Evolutionary conservation across 1,284 basidiomycete genomes (phyloP).

Genomic region (Ganoderma lucidum): DNA sequence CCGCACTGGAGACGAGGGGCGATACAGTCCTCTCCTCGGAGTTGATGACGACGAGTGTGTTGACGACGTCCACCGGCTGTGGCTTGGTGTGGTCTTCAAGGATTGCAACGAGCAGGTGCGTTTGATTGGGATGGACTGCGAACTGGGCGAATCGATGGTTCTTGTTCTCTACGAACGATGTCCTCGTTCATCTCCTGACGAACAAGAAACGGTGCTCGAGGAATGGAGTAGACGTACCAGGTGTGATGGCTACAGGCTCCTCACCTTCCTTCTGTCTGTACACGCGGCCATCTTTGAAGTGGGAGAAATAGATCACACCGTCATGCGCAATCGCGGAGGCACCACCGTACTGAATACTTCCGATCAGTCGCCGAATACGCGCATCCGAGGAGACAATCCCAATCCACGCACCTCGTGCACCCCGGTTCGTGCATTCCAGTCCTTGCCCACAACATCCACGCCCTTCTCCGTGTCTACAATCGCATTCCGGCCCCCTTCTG

Average conservation of each 20-base stretch:
- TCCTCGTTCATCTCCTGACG: neutral
- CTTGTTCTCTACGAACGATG: slow-evolving; percentile 48
- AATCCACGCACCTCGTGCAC: slow-evolving; percentile 59
- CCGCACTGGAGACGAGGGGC: slow-evolving; percentile 60
- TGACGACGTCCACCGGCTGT: slow-evolving; percentile 61
- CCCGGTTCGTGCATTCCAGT: slow-evolving; percentile 63
- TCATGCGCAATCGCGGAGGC: slow-evolving; percentile 59
- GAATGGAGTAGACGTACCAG: slow-evolving; percentile 50
- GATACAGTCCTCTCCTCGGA: slow-evolving; percentile 49
- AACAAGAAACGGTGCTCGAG: neutral
- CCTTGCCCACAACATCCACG: slow-evolving; percentile 57
- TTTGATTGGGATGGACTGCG: slow-evolving; percentile 53
- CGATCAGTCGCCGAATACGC: neutral
- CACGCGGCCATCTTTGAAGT: slow-evolving; percentile 57
- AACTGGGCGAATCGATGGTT: slow-evolving; percentile 67
- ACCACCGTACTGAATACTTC: slow-evolving; percentile 46
- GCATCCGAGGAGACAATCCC: neutral
- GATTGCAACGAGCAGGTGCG: slow-evolving; percentile 59
- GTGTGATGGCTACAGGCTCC: slow-evolving; percentile 63
- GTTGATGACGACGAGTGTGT: slow-evolving; percentile 65
- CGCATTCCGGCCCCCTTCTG: slow-evolving; percentile 65
- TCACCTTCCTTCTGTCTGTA: slow-evolving; percentile 50
- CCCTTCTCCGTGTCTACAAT: slow-evolving; percentile 58
- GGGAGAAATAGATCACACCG: slow-evolving; percentile 63
- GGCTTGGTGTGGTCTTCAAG: slow-evolving; percentile 76